Evolutionary conservation across 768 basidiomycete genomes (phyloP), one percentile per base, ranked within the genome.

Genomic region (Russula abietina): DNA sequence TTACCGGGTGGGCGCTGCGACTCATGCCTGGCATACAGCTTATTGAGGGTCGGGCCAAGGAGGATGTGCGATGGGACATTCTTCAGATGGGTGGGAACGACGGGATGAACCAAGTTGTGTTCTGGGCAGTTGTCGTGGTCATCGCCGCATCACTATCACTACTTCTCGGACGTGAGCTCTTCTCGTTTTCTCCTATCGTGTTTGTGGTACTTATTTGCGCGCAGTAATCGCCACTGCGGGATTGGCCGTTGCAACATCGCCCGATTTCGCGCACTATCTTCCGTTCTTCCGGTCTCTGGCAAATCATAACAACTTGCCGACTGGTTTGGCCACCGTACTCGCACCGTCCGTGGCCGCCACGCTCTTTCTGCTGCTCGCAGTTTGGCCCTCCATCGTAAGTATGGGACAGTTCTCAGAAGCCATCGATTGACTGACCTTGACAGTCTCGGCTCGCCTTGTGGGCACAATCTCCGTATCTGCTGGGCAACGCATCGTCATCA

Each of bases 21-120:
- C 80, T 79, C 67, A 71, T 92, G 30, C 83, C 83, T 33, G 83
- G 84, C 2, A 73, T 87, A 6, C 76, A 88, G 70, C 74, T 87
- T 39, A 90, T 93, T 26, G 86, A 89, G 70, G 91, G 91, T 2
- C 75, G 87, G 62, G 86, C 89, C 16, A 91, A 89, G 72, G 89
- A 92, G 69, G 90, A 92, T 71, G 83, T 93, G 39, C 75, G 87
- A 58, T 93, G 90, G 89, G 83, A 86, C 61, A 83, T 88, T 28
- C 74, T 92, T 54, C 87, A 89, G 72, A 78, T 26, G 30, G 64
- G 81, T 64, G 80, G 83, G 71, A 75, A 81, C 43, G 79, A 75
- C 39, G 58, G 71, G 54, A 64, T 81, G 62, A 81, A 83, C 66
- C 71, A 71, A 24, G 61, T 78, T 33, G 78, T 80, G 3, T 81